Evolutionary conservation across 495 filamentous ascomycete species (phyloP).

Genomic region (Tuber microsphaerosporum): DNA sequence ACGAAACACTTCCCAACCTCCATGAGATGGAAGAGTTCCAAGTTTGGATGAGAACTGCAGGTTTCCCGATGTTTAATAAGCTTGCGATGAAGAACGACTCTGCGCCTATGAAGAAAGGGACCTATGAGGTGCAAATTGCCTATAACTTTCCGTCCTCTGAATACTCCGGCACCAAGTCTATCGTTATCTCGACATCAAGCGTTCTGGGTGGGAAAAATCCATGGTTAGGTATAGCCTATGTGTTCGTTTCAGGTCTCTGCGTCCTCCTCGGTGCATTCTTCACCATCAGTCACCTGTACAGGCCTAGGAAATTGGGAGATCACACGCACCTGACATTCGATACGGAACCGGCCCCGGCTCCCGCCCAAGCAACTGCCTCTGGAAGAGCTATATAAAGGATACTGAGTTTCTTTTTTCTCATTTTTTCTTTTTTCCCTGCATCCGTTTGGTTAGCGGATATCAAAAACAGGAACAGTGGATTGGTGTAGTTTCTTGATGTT

Average conservation of each 20-base stretch:
- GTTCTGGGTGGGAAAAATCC: constrained; percentile 93
- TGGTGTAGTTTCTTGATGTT: neutral
- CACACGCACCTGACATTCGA: constrained; percentile 97
- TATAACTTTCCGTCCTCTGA: constrained; percentile 61
- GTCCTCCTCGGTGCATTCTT: constrained; percentile 80
- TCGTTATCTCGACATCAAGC: constrained; percentile 86
- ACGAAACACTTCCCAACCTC: constrained; percentile 54
- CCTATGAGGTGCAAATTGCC: constrained; percentile 66
- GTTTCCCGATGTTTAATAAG: constrained; percentile 88
- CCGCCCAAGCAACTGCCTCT: neutral
- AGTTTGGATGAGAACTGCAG: constrained; percentile 96
- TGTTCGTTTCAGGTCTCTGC: constrained; percentile 89
- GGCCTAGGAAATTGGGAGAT: constrained; percentile 93
- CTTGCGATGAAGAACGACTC: constrained; percentile 73
- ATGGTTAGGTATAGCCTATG: constrained; percentile 91
- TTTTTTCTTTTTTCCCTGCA: neutral
- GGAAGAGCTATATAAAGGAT: neutral
- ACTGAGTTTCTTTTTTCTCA: neutral
- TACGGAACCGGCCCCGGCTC: constrained; percentile 60
- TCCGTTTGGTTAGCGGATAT: neutral
- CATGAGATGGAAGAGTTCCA: constrained; percentile 72
- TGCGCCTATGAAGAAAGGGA: constrained; percentile 58
- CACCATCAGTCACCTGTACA: constrained; percentile 79
- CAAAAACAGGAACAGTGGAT: neutral
- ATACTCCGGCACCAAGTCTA: constrained; percentile 85